Evolutionary conservation across 2,329 filamentous ascomycete genomes (phyloP).

Genomic region (Fusarium nygamai): DNA sequence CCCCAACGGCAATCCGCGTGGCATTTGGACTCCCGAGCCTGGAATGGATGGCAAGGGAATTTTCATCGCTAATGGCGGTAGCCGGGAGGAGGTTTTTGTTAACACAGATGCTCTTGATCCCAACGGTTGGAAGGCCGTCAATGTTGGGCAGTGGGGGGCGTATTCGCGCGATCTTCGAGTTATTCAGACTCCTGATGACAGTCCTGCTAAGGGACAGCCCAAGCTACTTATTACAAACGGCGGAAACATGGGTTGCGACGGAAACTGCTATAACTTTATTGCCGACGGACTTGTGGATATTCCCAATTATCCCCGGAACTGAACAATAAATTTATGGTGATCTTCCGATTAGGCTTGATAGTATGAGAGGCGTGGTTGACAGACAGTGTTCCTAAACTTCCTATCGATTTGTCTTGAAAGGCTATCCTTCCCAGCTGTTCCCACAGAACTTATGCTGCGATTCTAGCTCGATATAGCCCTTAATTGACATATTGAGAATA

Average conservation of each 20-base stretch:
- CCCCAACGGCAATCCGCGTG: not conserved
- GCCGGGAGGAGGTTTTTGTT: not conserved
- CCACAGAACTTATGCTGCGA: too few relatives aligned
- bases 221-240: not conserved
- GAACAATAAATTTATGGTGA: too few relatives aligned
- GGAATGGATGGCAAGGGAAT: not conserved
- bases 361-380: too few relatives aligned
- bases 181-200: not conserved
- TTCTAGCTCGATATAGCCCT: too few relatives aligned
- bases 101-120: not conserved
- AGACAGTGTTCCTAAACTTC: too few relatives aligned
- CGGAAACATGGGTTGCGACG: not conserved
- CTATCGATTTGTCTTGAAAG: too few relatives aligned
- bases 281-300: not conserved
- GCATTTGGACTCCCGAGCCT: not conserved
- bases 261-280: not conserved
- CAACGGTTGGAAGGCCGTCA: not conserved
- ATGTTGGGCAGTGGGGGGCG: not conserved
- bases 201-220: not conserved
- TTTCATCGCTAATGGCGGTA: not conserved
- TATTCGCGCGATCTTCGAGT: not conserved
- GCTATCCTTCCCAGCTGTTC: too few relatives aligned
- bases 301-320: not conserved
- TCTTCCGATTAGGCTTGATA: too few relatives aligned
- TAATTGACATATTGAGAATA: too few relatives aligned